Conservation (phyloP, 768 basidiomycete genomes). For the Hygrocybe punicea region DNA sequence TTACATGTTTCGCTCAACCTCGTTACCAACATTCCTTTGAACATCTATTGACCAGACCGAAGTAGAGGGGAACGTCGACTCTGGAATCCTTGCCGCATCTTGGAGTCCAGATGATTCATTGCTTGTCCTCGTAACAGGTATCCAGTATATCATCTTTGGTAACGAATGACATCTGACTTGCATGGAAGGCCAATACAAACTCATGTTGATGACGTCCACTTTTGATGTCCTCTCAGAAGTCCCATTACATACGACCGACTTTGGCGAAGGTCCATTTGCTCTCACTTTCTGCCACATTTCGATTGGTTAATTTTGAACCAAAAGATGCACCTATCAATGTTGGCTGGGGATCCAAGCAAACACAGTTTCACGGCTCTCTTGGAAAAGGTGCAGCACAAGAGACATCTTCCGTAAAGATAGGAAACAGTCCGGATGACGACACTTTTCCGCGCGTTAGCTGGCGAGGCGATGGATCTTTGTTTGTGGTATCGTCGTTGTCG, state of each 20-base stretch:
- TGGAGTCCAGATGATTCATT: slow-evolving; percentile 94
- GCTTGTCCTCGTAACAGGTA: slow-evolving; percentile 79
- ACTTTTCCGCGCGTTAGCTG: slow-evolving; percentile 73
- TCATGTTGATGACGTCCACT: slow-evolving; percentile 83
- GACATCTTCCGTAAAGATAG: slow-evolving; percentile 38
- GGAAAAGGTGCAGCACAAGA: slow-evolving; percentile 80
- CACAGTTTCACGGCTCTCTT: slow-evolving; percentile 94
- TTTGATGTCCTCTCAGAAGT: slow-evolving; percentile 87
- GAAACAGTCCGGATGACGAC: slow-evolving; percentile 70
- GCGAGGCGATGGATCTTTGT: slow-evolving; percentile 90
- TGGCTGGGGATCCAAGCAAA: slow-evolving; percentile 96
- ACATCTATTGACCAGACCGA: slow-evolving; percentile 50
- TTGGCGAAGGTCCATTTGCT: slow-evolving; percentile 69
- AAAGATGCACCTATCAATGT: slow-evolving; percentile 89
- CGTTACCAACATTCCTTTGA: not conserved
- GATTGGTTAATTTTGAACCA: slow-evolving; percentile 12
- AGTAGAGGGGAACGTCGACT: slow-evolving; percentile 82
- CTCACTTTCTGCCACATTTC: not conserved
- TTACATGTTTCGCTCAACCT: not conserved
- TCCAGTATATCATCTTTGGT: slow-evolving; percentile 8
- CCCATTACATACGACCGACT: slow-evolving; percentile 66
- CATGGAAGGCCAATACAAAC: slow-evolving; percentile 60
- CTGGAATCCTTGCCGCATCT: slow-evolving; percentile 73
- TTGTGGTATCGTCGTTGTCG: slow-evolving; percentile 77
- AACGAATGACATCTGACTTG: not conserved